These are phyloP conservation scores for Hanseniaspora mollemarum DNA, from an alignment of 805 yeast genomes.

Conservation along the genomic window DNA sequence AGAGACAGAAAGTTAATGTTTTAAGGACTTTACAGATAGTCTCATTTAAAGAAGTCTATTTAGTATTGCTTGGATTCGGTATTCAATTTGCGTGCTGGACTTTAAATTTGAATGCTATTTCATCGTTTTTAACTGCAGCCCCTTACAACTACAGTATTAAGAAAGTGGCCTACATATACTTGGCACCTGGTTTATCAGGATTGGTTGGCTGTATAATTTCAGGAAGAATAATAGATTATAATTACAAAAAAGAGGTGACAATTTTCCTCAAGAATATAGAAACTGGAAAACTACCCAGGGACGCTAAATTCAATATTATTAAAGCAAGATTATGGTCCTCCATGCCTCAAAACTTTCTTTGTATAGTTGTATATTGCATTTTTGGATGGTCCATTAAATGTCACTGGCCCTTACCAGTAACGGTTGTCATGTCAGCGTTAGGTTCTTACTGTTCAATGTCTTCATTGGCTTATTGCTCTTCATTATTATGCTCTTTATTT, in stretches of 20 bases:
- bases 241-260: slow-evolving; percentile 25
- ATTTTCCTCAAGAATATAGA: slow-evolving; percentile 38
- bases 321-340: slow-evolving; percentile 39
- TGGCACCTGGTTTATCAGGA: slow-evolving; percentile 64
- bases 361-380: slow-evolving; percentile 35
- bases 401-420: slow-evolving; percentile 42
- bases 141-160: slow-evolving; percentile 43
- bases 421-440: slow-evolving; percentile 40
- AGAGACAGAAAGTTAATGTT: slow-evolving; percentile 18
- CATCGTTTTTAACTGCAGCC: slow-evolving; percentile 38
- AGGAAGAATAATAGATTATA: slow-evolving; percentile 47
- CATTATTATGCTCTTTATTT: slow-evolving; percentile 63
- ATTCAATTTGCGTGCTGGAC: slow-evolving; percentile 62
- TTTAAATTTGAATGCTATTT: slow-evolving; percentile 51
- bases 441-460: slow-evolving; percentile 43
- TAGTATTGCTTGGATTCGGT: slow-evolving; percentile 46
- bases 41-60: slow-evolving; percentile 36
- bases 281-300: slow-evolving; percentile 20
- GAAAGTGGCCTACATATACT: slow-evolving; percentile 57
- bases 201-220: slow-evolving; percentile 46
- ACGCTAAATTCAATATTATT: slow-evolving; percentile 43
- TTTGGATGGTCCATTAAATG: slow-evolving; percentile 67
- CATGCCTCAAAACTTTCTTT: slow-evolving; percentile 35
- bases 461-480: slow-evolving; percentile 46
- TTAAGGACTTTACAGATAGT: slow-evolving; percentile 19